phyloP scores from a whole-genome alignment of 495 filamentous ascomycete genomes.

The Cercophora sp. region DNA sequence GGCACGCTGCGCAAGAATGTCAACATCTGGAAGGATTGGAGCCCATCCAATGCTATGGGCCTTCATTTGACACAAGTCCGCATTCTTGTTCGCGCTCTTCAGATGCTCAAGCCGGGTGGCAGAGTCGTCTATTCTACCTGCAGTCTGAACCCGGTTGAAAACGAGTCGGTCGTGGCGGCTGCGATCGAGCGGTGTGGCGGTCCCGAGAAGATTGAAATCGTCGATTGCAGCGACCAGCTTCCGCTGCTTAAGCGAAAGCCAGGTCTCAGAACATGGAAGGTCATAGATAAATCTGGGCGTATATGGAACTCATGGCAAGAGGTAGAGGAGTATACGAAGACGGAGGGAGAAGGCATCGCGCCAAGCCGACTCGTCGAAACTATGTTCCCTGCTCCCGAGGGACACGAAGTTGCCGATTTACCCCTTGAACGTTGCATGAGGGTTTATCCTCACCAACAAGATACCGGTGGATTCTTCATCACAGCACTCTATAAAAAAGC shows the following conservation, averaged over 20 bases:
- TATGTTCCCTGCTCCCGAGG: constrained; percentile 72
- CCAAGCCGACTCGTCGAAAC: constrained; percentile 62
- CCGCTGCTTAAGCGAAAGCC: constrained; percentile 68
- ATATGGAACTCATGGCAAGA: constrained; percentile 76
- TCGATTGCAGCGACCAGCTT: constrained; percentile 76
- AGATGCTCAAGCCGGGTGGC: constrained; percentile 94
- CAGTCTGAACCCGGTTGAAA: constrained; percentile 96
- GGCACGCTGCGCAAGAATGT: constrained; percentile 89
- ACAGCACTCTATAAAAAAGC: constrained; percentile 84
- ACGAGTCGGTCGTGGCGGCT: constrained; percentile 80
- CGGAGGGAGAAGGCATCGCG: constrained; percentile 50
- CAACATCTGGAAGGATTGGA: constrained; percentile 93
- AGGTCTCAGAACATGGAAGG: constrained; percentile 74
- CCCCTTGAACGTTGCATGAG: constrained; percentile 87
- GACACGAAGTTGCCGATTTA: constrained; percentile 51
- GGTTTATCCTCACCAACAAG: constrained; percentile 90
- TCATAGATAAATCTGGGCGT: constrained; percentile 77
- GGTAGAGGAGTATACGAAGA: constrained; percentile 59
- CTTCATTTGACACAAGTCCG: constrained; percentile 79
- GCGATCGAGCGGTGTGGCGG: constrained; percentile 93
- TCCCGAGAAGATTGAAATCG: constrained; percentile 68
- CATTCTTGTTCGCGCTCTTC: constrained; percentile 87
- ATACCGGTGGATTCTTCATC: constrained; percentile 97
- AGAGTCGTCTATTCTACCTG: constrained; percentile 96
- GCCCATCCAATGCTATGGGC: constrained; percentile 73